phyloP scores from a whole-genome alignment of 2,329 filamentous ascomycete genomes.

The Neophaeococcomyces mojaviensis region DNA sequence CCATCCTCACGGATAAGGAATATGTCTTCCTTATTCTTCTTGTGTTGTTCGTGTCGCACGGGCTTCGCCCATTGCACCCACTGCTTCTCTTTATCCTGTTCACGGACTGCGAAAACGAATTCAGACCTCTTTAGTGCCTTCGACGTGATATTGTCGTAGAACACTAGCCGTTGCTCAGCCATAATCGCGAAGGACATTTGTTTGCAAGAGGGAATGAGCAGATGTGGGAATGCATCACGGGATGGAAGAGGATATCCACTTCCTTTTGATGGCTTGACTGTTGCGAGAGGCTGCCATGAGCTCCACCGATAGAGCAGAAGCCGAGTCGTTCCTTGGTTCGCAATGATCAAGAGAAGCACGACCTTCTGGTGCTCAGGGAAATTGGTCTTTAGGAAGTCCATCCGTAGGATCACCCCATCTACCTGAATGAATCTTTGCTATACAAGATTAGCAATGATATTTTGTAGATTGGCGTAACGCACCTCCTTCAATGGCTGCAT shows the following conservation, averaged over 20 bases:
- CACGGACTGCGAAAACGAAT: neutral
- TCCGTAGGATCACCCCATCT: constrained; percentile 69
- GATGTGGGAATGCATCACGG: constrained; percentile 51
- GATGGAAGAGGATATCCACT: constrained; percentile 27
- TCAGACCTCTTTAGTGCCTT: constrained; percentile 4
- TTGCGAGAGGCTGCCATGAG: constrained; percentile 30
- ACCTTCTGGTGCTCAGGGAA: constrained; percentile 60
- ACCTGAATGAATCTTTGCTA: constrained; percentile 46
- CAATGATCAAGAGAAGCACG: constrained; percentile 63
- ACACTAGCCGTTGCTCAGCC: constrained; percentile 50
- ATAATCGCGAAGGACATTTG: constrained; percentile 64
- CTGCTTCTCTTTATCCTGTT: constrained; percentile 27
- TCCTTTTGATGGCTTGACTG: constrained; percentile 16
- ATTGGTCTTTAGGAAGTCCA: constrained; percentile 75
- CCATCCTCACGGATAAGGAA: constrained; percentile 88
- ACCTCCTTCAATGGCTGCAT: constrained; percentile 51
- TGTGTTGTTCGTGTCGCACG: constrained; percentile 56
- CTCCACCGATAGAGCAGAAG: constrained; percentile 48
- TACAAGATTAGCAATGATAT: constrained; percentile 4
- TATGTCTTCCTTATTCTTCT: constrained; percentile 63
- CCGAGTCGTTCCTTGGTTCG: constrained; percentile 29
- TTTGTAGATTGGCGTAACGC: constrained; percentile 24
- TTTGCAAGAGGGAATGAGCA: constrained; percentile 65
- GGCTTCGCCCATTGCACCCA: constrained; percentile 85
- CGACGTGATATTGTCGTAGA: constrained; percentile 36